A percentile compares a stretch with the other conserved stretches of the same genome.
Conservation (phyloP, 2,329 filamentous ascomycete species). For the Xylaria sp. region DNA sequence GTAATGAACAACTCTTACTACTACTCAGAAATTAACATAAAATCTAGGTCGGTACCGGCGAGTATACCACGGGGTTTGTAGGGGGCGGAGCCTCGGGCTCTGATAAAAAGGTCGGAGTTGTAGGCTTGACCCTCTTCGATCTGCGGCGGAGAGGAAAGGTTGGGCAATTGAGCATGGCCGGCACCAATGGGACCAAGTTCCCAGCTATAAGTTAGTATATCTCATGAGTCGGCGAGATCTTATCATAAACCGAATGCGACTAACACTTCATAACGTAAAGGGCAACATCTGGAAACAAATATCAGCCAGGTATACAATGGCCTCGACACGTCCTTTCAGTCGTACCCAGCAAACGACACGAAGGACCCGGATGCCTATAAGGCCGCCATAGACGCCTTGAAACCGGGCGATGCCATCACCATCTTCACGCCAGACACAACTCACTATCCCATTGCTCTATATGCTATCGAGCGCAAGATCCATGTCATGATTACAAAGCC, state of each 20-base stretch:
- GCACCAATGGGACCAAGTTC: slow-evolving; percentile 88
- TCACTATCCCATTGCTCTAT: slow-evolving; percentile 90
- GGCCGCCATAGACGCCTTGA: slow-evolving; percentile 83
- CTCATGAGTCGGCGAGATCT: not conserved
- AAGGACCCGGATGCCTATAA: slow-evolving; percentile 88
- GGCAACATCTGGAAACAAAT: slow-evolving; percentile 86
- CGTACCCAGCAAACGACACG: slow-evolving; percentile 79
- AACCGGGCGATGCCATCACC: slow-evolving; percentile 87
- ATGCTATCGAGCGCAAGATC: slow-evolving; percentile 87
- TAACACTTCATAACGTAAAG: slow-evolving; percentile 54
- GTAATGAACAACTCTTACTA: not conserved
- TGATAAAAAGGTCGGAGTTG: slow-evolving; percentile 96
- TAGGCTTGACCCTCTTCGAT: slow-evolving; percentile 90
- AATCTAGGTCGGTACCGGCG: slow-evolving; percentile 82
- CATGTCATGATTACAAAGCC: slow-evolving; percentile 96
- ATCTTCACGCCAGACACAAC: slow-evolving; percentile 97
- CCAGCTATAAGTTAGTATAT: slow-evolving; percentile 81
- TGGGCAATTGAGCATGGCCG: slow-evolving; percentile 86
- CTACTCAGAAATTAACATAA: slow-evolving; percentile 35
- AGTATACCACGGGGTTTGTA: slow-evolving; percentile 97
- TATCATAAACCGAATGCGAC: not conserved
- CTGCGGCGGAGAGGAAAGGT: slow-evolving; percentile 90
- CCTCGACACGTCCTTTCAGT: slow-evolving; percentile 86
- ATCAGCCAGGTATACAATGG: slow-evolving; percentile 89
- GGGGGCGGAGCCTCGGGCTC: slow-evolving; percentile 84